Evolutionary conservation across 2,329 filamentous ascomycete species (phyloP).

Genomic region (Akanthomyces dipterigenus): DNA sequence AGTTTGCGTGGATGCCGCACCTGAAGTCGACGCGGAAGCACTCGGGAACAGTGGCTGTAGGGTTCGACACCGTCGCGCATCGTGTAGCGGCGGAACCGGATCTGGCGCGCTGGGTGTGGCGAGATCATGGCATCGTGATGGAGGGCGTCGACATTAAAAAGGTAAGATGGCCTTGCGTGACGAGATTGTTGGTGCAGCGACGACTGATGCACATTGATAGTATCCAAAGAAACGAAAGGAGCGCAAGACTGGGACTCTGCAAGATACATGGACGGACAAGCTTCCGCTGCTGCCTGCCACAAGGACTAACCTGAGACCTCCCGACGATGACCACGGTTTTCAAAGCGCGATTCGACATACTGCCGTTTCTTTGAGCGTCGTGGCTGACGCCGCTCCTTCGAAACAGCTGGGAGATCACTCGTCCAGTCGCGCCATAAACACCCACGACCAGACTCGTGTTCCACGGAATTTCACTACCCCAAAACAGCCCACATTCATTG

Average conservation of each 20-base stretch:
- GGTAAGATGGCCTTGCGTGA: no score
- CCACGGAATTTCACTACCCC: no score
- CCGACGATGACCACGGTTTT: no score
- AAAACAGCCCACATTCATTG: neutral
- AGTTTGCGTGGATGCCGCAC: neutral
- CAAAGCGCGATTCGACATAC: no score
- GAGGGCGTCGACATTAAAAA: neutral
- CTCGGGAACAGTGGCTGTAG: neutral
- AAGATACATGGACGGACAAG: no score
- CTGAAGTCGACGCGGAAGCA: neutral
- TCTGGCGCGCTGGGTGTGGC: neutral
- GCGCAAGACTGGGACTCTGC: no score
- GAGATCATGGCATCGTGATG: neutral
- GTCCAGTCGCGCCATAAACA: neutral
- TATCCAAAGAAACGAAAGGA: no score
- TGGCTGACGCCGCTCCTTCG: no score
- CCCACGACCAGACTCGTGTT: no score
- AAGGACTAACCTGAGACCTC: no score
- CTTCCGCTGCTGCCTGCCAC: no score
- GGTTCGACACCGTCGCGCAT: neutral
- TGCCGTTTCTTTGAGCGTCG: no score
- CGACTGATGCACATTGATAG: neutral
- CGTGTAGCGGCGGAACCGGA: neutral
- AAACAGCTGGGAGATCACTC: neutral
- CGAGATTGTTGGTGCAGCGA: neutral